These are phyloP conservation scores for Linnemannia zychae DNA, from an alignment of 192 early-diverging fungal species.

Conservation along the genomic window DNA sequence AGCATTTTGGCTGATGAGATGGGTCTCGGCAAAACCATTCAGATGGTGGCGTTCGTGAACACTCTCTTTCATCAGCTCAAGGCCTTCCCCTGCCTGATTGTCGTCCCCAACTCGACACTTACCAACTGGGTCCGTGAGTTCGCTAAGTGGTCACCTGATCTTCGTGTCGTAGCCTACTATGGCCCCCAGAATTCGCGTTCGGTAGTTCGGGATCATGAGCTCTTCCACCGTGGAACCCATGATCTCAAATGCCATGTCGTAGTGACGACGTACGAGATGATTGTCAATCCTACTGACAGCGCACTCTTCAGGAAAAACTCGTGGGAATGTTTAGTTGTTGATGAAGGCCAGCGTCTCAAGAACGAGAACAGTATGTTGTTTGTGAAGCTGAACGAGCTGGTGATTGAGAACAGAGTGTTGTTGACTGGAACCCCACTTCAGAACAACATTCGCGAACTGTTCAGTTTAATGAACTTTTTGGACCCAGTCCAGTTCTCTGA, in stretches of 20 bases:
- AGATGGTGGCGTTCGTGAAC: constrained; percentile 73
- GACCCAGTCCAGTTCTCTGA: constrained; percentile 72
- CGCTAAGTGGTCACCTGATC: constrained; percentile 75
- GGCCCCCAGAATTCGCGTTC: constrained; percentile 61
- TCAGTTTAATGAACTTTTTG: constrained; percentile 80
- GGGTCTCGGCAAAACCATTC: constrained; percentile 85
- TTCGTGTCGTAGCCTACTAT: constrained; percentile 68
- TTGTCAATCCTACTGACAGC: constrained; percentile 61
- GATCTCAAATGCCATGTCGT: constrained; percentile 77
- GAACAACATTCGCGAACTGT: constrained; percentile 80
- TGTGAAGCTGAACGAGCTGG: constrained; percentile 63
- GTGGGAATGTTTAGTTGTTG: constrained; percentile 78
- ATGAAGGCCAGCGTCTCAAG: constrained; percentile 87
- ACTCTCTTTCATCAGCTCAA: constrained; percentile 61
- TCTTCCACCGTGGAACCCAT: constrained; percentile 48
- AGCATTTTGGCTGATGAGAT: constrained; percentile 84
- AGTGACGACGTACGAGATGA: constrained; percentile 74
- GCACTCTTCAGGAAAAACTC: constrained; percentile 56
- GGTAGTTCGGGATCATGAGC: constrained; percentile 68
- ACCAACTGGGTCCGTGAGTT: constrained; percentile 83
- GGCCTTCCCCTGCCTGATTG: constrained; percentile 74
- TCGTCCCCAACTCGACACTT: constrained; percentile 74
- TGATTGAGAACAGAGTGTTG: constrained; percentile 66
- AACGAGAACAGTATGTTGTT: constrained; percentile 75
- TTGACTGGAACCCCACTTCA: constrained; percentile 82